Conservation (phyloP, 2,329 filamentous ascomycete genomes). For the Aspergillus sergii region DNA sequence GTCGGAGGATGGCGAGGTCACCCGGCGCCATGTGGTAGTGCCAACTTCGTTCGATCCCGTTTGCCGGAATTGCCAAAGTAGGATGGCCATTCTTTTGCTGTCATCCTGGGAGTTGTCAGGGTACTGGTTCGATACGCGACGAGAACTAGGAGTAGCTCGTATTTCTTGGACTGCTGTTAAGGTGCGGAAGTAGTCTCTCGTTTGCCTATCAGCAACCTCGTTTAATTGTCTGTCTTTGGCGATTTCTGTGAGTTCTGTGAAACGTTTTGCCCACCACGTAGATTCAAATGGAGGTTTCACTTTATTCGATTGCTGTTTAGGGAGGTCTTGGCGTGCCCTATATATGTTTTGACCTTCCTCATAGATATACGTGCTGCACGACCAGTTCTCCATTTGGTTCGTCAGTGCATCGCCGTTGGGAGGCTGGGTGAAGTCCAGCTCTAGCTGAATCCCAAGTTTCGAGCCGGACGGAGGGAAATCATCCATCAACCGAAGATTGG, state of each 20-base stretch:
- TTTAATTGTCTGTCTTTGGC: conserved; percentile 44
- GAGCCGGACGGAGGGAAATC: conserved; percentile 47
- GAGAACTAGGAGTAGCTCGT: conserved; percentile 34
- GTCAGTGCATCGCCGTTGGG: conserved; percentile 34
- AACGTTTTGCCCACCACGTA: conserved; percentile 48
- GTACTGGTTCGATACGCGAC: conserved; percentile 31
- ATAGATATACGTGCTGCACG: conserved; percentile 47
- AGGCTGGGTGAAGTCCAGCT: conserved; percentile 44
- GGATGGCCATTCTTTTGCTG: conserved; percentile 44
- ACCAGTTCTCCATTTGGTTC: conserved; percentile 45
- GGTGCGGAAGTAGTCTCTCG: conserved; percentile 41
- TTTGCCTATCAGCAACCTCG: conserved; percentile 40
- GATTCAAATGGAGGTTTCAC: conserved; percentile 48
- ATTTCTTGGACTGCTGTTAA: conserved; percentile 51
- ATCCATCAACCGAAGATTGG: conserved; percentile 46
- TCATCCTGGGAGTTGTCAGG: conserved; percentile 28
- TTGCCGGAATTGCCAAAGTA: conserved; percentile 52
- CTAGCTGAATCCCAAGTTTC: conserved; percentile 45
- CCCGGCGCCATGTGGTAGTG: conserved; percentile 48
- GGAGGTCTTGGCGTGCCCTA: conserved; percentile 37
- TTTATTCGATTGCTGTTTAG: conserved; percentile 39
- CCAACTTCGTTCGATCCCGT: conserved; percentile 43
- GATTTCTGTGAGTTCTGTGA: conserved; percentile 36
- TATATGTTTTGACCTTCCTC: conserved; percentile 36
- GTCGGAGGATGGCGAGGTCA: conserved; percentile 40